Conservation (phyloP, 305 asterid genomes). For the Stenogyne calaminthoides region DNA sequence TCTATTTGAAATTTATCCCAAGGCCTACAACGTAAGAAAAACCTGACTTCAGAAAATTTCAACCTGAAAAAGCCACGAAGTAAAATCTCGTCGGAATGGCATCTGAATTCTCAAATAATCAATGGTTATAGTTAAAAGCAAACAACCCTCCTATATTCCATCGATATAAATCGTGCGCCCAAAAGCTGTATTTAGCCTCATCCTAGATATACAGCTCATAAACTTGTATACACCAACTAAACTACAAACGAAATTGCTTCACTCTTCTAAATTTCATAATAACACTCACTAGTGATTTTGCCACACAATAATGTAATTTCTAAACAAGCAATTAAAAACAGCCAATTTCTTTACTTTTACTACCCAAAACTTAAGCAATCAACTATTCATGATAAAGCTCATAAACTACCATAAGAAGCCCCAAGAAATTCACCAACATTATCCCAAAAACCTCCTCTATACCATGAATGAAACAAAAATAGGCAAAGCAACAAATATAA, state of each 20-base stretch:
- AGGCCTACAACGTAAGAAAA: neutral
- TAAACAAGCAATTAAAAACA: neutral
- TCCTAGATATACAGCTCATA: neutral
- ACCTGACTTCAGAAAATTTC: neutral
- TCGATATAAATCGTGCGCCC: neutral
- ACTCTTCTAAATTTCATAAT: neutral
- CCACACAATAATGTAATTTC: neutral
- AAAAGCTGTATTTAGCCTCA: neutral
- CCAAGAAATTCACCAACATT: constrained; percentile 7
- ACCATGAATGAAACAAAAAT: neutral
- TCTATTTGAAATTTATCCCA: neutral
- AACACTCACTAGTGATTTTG: neutral
- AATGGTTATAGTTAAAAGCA: neutral
- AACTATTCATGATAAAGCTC: neutral
- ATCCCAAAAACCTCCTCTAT: constrained; percentile 1
- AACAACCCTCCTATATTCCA: neutral
- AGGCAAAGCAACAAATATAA: neutral
- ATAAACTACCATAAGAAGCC: neutral
- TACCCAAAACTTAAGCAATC: neutral
- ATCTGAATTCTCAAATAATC: neutral
- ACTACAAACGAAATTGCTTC: neutral
- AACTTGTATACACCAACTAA: neutral
- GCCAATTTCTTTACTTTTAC: neutral
- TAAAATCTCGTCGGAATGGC: neutral
- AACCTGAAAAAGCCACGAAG: neutral